Evolutionary conservation across 805 yeast species (phyloP).

Genomic region (Ogataea chonburiensis): DNA sequence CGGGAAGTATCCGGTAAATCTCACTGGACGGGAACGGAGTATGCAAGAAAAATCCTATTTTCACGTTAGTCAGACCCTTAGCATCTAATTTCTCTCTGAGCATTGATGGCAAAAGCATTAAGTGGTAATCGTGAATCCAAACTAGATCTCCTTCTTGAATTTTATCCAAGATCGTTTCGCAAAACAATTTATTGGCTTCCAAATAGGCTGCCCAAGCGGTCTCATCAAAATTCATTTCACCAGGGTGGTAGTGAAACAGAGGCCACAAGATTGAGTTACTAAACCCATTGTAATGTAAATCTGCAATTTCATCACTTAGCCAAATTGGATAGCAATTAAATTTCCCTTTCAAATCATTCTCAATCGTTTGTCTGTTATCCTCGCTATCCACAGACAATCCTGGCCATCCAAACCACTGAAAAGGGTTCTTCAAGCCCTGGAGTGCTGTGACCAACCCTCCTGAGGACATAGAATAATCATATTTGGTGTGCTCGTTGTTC

Average conservation of each 20-base stretch:
- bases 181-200: constrained; percentile 85
- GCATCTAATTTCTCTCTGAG: constrained; percentile 59
- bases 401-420: constrained; percentile 99
- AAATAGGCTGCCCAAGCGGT: constrained; percentile 97
- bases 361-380: constrained; percentile 63
- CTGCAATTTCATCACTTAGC: constrained; percentile 85
- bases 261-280: constrained; percentile 97
- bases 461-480: constrained; percentile 87
- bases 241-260: constrained; percentile 96
- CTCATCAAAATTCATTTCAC: constrained; percentile 97
- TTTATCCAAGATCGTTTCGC: constrained; percentile 64
- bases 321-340: constrained; percentile 91
- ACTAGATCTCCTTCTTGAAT: constrained; percentile 82
- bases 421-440: constrained; percentile 85
- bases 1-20: constrained; percentile 93
- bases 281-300: constrained; percentile 94
- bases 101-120: constrained; percentile 92
- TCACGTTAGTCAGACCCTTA: constrained; percentile 49
- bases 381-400: constrained; percentile 80
- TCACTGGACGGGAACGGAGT: constrained; percentile 98
- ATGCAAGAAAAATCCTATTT: constrained; percentile 91
- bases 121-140: constrained; percentile 98
- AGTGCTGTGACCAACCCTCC: constrained; percentile 97
- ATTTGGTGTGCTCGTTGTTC: constrained; percentile 47
- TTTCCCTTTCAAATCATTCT: constrained; percentile 64